Base-by-base conservation (phyloP, 768 basidiomycete genomes). In the Gautieria morchelliformis region DNA sequence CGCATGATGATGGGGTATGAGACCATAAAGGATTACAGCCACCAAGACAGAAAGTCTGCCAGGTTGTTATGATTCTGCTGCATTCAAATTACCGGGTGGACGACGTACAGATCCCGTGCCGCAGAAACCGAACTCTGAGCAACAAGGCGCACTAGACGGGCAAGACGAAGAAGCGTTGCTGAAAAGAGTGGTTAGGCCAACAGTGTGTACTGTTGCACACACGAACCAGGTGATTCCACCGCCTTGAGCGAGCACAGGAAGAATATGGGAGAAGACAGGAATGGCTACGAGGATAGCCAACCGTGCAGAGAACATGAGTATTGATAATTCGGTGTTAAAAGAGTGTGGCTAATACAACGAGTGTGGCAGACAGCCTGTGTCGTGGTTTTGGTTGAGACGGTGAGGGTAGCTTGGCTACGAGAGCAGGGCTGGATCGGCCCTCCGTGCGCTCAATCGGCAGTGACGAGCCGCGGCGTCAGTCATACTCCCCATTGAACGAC, bases 11-110 rank as follows among this genome's bases (percentile, higher is more conserved):
- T 40, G 85, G 69, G 3, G 77, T 67, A 63, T 82, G 64, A 6
- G 90, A 93, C 44, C 74, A 70, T 32, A 89, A 74, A 19, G 91
- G 89, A 64, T 93, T 82, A 72, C 91, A 93, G n/a, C 91, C 91
- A 48, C 87, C 88, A 35, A 90, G 73, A 66, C 90, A 92, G 68
- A 83, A 92, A 83, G 89, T 52, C 42, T 41, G 30, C 22, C 20
- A 35, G 2, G 27, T 27, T 62, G 19, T 40, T 20, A 40, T 22
- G 37, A 40, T 20, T 14, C 52, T 32, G 24, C 27, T 30, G 24
- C 32, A 27, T 6, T 10, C 22, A n/a, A 24, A 24, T 1, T 12
- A 2, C 5, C 22, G 5, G 15, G 15, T 27, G 32, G 48, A 17
- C 48, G 48, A 17, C 48, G 17, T 24, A 49, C 48, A 15, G 48